Evolutionary conservation across 345 rosid genomes (phyloP).

Genomic region (Theobroma cacao): DNA sequence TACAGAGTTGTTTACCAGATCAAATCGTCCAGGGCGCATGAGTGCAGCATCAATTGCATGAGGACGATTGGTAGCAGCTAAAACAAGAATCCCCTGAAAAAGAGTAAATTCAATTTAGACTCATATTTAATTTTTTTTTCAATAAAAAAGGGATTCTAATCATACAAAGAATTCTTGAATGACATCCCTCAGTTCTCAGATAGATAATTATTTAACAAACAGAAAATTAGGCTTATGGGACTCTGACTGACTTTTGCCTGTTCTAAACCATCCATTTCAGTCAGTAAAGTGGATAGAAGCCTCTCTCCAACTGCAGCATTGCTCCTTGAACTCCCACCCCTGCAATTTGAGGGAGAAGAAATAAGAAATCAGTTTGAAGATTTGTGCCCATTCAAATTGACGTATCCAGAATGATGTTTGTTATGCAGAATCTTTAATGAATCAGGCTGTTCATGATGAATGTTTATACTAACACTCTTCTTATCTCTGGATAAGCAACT

Average conservation of each 20-base stretch:
- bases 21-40: slow-evolving; percentile 95
- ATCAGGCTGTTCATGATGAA: too few species aligned
- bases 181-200: neutral
- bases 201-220: neutral
- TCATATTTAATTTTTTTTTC: too few species aligned
- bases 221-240: neutral
- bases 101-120: neutral
- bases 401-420: neutral
- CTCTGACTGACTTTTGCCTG: slow-evolving; percentile 62
- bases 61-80: slow-evolving; percentile 95
- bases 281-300: slow-evolving; percentile 82
- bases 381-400: neutral
- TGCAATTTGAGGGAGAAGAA: slow-evolving; percentile 25
- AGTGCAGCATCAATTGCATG: slow-evolving; percentile 93
- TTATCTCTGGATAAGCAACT: too few species aligned
- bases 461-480: too few species aligned
- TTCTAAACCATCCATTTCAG: slow-evolving; percentile 98
- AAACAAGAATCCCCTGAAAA: slow-evolving; percentile 75
- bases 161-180: neutral
- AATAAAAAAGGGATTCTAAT: neutral
- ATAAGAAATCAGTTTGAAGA: neutral
- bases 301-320: slow-evolving; percentile 79
- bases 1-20: slow-evolving; percentile 47
- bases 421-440: neutral
- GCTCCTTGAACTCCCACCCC: slow-evolving; percentile 72